Conservation (phyloP, 2,329 filamentous ascomycete genomes). For the Talaromyces sp. region DNA sequence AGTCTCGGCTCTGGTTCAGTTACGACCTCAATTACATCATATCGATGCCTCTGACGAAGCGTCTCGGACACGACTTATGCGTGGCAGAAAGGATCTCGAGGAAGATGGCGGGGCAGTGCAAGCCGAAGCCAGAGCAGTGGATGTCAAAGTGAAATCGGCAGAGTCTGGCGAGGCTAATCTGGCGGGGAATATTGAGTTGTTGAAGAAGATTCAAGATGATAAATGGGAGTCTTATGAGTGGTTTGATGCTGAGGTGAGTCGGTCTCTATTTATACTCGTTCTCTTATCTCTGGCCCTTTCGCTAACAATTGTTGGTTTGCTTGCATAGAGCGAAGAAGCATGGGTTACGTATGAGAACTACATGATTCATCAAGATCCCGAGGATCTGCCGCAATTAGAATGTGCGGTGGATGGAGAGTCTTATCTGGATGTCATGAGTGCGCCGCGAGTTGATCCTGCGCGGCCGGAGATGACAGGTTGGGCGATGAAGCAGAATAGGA, state of each 20-base stretch:
- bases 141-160: constrained; percentile 78
- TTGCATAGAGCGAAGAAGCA: constrained; percentile 56
- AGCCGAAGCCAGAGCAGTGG: constrained; percentile 66
- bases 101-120: constrained; percentile 43
- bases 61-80: constrained; percentile 26
- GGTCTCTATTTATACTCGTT: neutral
- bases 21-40: constrained; percentile 89
- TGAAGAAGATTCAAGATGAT: constrained; percentile 75
- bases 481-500: constrained; percentile 41
- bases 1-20: constrained; percentile 74
- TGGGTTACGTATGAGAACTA: constrained; percentile 72
- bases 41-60: constrained; percentile 78
- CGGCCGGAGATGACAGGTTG: constrained; percentile 40
- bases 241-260: constrained; percentile 67
- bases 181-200: constrained; percentile 68
- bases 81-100: constrained; percentile 36
- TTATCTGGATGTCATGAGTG: constrained; percentile 60
- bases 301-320: constrained; percentile 17
- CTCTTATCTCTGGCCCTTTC: neutral
- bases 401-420: constrained; percentile 54
- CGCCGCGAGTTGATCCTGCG: constrained; percentile 45
- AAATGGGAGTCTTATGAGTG: constrained; percentile 75
- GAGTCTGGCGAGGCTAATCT: constrained; percentile 61
- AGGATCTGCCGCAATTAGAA: constrained; percentile 45
- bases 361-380: constrained; percentile 53